Evolutionary conservation across 495 filamentous ascomycete species (phyloP).

Genomic region (Rostrohypoxylon terebratum): DNA sequence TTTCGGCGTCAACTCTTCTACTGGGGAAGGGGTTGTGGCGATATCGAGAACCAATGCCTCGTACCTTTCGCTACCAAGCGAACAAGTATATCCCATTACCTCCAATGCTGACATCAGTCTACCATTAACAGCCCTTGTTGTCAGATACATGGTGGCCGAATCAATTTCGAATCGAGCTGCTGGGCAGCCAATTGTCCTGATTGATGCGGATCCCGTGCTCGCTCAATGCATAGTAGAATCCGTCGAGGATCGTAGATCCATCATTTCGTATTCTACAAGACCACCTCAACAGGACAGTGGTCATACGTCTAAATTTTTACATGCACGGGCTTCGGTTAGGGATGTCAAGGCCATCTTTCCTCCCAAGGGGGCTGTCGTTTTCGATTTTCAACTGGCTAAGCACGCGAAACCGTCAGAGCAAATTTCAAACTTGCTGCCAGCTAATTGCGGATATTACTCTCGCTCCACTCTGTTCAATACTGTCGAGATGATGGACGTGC

Average conservation of each 20-base stretch:
- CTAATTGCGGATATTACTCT: conserved; percentile 42
- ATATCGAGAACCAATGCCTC: conserved; percentile 52
- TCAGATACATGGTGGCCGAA: conserved; percentile 46
- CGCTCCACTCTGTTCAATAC: conserved; percentile 17
- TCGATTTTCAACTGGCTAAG: conserved; percentile 48
- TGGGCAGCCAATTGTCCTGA: conserved; percentile 35
- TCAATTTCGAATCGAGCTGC: conserved; percentile 19
- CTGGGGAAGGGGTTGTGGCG: conserved; percentile 43
- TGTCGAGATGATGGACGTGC: background rate
- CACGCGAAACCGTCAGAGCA: conserved; percentile 40
- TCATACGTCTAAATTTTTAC: conserved; percentile 28
- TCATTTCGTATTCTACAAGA: conserved; percentile 32
- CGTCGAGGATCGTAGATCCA: background rate
- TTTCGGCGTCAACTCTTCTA: conserved; percentile 46
- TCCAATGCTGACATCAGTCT: conserved; percentile 1
- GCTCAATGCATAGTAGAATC: conserved; percentile 43
- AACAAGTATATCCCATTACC: conserved; percentile 7
- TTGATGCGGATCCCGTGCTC: conserved; percentile 53
- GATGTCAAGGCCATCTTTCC: conserved; percentile 49
- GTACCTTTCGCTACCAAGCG: conserved; percentile 29
- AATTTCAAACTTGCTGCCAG: conserved; percentile 41
- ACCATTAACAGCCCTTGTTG: conserved; percentile 27
- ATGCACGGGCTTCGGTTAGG: conserved; percentile 40
- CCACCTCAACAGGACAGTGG: conserved; percentile 26
- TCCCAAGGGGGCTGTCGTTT: conserved; percentile 31